phyloP scores from a whole-genome alignment of 192 early-diverging fungal genomes.

The Bifiguratus adelaidae region DNA sequence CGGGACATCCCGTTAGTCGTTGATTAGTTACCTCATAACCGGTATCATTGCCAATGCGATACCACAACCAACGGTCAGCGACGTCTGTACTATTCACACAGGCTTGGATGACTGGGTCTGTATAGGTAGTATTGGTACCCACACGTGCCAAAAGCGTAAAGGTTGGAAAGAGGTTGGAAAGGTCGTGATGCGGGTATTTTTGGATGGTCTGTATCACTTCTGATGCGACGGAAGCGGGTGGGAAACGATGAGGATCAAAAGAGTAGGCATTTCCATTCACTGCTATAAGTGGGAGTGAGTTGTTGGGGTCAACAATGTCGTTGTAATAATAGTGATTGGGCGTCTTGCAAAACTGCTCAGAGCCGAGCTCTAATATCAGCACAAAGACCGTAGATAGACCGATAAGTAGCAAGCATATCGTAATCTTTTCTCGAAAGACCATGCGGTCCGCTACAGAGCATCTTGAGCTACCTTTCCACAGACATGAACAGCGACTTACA shows the following conservation, averaged over 20 bases:
- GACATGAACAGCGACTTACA: background rate
- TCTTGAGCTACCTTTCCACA: background rate
- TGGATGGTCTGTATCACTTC: no score
- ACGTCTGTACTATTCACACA: slow-evolving; percentile 13
- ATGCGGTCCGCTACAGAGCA: slow-evolving; percentile 7
- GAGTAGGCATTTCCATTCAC: slow-evolving; percentile 17
- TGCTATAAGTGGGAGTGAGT: slow-evolving; percentile 1
- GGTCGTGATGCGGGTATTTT: slow-evolving; percentile 12
- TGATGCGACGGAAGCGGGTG: slow-evolving; percentile 3
- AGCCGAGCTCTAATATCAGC: slow-evolving; percentile 20
- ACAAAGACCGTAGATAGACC: slow-evolving; percentile 8
- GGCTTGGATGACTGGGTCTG: slow-evolving; percentile 2
- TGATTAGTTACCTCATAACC: slow-evolving; percentile 9
- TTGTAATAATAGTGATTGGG: slow-evolving; percentile 7
- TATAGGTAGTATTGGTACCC: background rate
- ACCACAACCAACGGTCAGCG: slow-evolving; percentile 17
- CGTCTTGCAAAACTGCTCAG: slow-evolving; percentile 19
- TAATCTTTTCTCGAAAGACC: slow-evolving; percentile 21
- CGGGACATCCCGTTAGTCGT: slow-evolving; percentile 13
- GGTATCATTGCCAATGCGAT: slow-evolving; percentile 13
- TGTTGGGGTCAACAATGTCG: background rate
- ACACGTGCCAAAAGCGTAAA: slow-evolving; percentile 14
- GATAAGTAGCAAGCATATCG: slow-evolving; percentile 7
- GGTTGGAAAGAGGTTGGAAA: slow-evolving; percentile 20
- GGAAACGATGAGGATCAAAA: slow-evolving; percentile 10